These are phyloP conservation scores for Penicillium egyptiacum DNA, from an alignment of 495 filamentous ascomycete genomes.

Conservation along the genomic window DNA sequence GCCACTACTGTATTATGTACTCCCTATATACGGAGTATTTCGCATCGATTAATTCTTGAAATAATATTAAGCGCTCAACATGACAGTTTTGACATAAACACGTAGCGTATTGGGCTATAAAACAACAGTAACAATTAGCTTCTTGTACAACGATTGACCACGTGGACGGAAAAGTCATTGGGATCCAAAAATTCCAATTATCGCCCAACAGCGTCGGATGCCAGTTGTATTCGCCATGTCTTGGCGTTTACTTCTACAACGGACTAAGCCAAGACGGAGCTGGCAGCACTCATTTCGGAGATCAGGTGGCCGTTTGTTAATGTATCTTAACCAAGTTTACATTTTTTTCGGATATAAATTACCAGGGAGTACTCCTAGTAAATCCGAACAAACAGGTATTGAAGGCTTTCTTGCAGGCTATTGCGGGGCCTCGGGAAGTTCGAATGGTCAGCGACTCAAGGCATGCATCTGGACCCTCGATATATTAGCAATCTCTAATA, in stretches of 20 bases:
- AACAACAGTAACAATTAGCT: neutral
- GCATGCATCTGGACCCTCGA: neutral
- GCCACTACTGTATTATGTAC: neutral
- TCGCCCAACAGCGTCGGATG: neutral
- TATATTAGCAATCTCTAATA: neutral
- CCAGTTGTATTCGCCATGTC: slow-evolving; percentile 2
- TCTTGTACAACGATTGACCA: slow-evolving; percentile 2
- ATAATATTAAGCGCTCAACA: neutral
- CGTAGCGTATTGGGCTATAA: neutral
- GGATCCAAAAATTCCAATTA: neutral
- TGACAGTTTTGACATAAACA: neutral
- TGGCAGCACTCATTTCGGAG: neutral
- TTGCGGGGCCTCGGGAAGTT: neutral
- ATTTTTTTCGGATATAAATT: neutral
- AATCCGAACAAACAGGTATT: neutral
- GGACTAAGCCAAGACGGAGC: neutral
- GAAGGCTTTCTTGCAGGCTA: neutral
- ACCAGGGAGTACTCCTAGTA: neutral
- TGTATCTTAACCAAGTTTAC: neutral
- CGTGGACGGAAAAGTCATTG: neutral
- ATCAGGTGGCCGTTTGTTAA: neutral
- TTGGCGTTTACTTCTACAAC: slow-evolving; percentile 3
- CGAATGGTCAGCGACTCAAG: neutral
- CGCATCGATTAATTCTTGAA: neutral
- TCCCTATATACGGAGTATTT: neutral